Evolutionary conservation across 2,329 filamentous ascomycete genomes (phyloP), one percentile per base, ranked within the genome.

Genomic region (Monilinia fructigena): DNA sequence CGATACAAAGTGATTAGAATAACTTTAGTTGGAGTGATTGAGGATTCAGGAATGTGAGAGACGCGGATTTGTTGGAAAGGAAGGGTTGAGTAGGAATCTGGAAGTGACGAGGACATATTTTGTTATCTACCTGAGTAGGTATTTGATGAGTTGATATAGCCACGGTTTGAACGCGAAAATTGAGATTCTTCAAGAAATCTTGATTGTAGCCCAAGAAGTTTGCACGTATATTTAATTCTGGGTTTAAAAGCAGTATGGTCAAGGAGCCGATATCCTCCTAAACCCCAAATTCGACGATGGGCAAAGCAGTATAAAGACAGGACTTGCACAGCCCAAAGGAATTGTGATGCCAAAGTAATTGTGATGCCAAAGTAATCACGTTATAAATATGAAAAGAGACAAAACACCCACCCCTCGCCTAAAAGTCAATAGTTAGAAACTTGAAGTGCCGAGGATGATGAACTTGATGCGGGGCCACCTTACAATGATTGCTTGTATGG

Each of bases 1-100:
- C 89, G 85, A 78, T 89, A 81, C 52, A 91, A 82, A 2, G 84
- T 84, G 45, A 91, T 76, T 69, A 90, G 76, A 60, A 91, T 81
- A 62, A 90, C 82, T 20, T 83, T 82, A 0, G 88, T 90, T 18
- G 84, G 82, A 3, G 81, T 78, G 14, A 82, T 75, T 0, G 88
- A 85, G 11, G 78, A 77, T 2, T 76, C 67, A 0, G 83, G 83
- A 69, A 83, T 78, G 72, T 86, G 83, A 55, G 79, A 79, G 72
- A 85, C 74, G 56, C 75, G 77, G 71, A 86, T 77, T 50, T 81
- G 75, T 2, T 79, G 79, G 67, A 83, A 77, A 53, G 74, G 67
- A 63, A 82, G 75, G 55, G 75, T 70, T 68, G 75, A 76, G 75
- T 85, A 85, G 66, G 76, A 76, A 6, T 65, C 23, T 38, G 31